phyloP scores from a whole-genome alignment of 179 eudicot genomes.

The Patellifolia procumbens region DNA sequence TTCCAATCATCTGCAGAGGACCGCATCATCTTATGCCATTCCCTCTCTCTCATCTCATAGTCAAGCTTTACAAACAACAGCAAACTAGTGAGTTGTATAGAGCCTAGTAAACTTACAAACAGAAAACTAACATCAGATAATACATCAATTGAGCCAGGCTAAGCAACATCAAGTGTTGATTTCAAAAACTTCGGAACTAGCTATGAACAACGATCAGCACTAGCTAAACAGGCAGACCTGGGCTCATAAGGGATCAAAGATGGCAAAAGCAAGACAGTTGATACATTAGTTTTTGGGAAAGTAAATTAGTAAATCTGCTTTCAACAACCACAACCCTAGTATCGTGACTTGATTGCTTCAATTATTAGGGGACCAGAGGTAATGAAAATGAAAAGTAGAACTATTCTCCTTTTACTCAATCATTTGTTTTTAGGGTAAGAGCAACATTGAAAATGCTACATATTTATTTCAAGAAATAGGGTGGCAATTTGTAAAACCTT shows the following conservation, averaged over 20 bases:
- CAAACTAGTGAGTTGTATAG: constrained; percentile 14
- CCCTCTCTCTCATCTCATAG: constrained; percentile 54
- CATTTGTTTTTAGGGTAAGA: neutral
- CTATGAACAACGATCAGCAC: neutral
- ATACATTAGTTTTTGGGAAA: neutral
- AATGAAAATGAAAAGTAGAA: neutral
- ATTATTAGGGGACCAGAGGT: neutral
- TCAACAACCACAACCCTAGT: neutral
- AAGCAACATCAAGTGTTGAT: constrained; percentile 1
- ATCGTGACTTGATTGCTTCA: neutral
- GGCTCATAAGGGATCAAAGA: neutral
- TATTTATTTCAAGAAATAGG: neutral
- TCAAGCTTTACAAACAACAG: constrained; percentile 54
- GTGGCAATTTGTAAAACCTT: neutral
- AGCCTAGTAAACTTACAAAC: neutral
- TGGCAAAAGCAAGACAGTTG: neutral
- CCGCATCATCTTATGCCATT: constrained; percentile 63
- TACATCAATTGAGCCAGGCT: neutral
- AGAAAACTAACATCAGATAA: neutral
- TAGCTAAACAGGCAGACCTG: neutral
- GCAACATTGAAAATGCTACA: neutral
- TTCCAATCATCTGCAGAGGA: constrained; percentile 65
- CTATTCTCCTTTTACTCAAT: neutral
- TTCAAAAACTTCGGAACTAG: neutral
- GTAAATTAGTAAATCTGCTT: neutral